Evolutionary conservation across 225 moss, liverwort and hornwort species (phyloP), one percentile per base, ranked within the genome.

Genomic region (Physcomitrium patens): DNA sequence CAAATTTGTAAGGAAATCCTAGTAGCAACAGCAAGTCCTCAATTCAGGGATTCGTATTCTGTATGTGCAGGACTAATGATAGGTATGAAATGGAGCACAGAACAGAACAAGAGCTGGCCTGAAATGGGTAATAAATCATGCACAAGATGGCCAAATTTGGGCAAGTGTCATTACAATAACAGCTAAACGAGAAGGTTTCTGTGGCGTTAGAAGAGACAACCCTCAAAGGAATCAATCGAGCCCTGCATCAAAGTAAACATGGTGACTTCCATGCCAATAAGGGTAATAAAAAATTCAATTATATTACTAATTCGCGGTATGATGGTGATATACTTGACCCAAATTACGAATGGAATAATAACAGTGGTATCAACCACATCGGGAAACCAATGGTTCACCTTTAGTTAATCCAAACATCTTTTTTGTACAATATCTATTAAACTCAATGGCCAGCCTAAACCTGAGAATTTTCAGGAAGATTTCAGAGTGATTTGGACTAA

Each of bases 401-500:
- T 49, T 44, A 82, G 68, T 78, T 78, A 72, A 73, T 44, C 70
- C 67, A 82, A 75, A 62, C 57, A 72, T 42, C 73, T 45, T 53
- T 87, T 84, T 71, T 87, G 81, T 81, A 87, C 84, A 87, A 68
- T 63, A 75, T 31, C 51, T 47, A 16, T 62, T 69, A 23, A 74
- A 68, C 58, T 71, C 59, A 79, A 67, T 55, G 67, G 52, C 71
- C 57, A 63, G 74, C 79, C 70, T 54, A 73, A 68, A 52, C 63
- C 59, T 65, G 61, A 10, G 57, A 75, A 83, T 28, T 74, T 63
- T 74, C 82, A 74, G 75, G 37, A 75, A 68, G 71, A 75, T 54
- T 53, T 74, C 74, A 65, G 56, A 79, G 65, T 63, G 70, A 72
- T 63, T 74, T 55, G 52, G 60, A 65, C 76, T 44, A 72, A 84